Base-by-base conservation (phyloP, 202 grass and related monocot genomes). In the Schoenoplectus triqueter region DNA sequence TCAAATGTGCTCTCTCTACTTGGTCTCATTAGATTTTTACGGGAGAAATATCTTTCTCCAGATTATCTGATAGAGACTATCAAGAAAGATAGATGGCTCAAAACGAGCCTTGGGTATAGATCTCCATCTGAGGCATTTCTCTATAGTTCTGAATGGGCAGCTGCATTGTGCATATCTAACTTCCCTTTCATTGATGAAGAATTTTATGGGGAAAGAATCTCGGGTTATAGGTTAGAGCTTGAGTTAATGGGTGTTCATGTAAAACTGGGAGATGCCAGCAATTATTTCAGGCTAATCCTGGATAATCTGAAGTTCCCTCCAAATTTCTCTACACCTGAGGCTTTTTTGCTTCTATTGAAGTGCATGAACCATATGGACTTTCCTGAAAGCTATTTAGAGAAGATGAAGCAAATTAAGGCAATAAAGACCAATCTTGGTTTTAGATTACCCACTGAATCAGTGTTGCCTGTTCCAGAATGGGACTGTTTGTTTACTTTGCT, bases 391-490 rank as follows among this genome's bases (percentile, higher is more conserved):
- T 87, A 91, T 62, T 21, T 88, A 59, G 82, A 10, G 6, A 91
- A 88, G 73, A 31, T 91, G 15, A 90, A 57, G 61, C 76, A 82
- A 13, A 44, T 83, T 19, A 89, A 90, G 81, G 91, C 86, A 84
- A 17, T 97, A 54, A 97, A 87, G 61, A 97, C 94, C 22, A 91
- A 71, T 75, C 64, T 97, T 84, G 94, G 94, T 66, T 88, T 91
- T 63, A 44, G 73, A 82, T 6, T 57, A 84, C 94, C 94, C 1
- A 73, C 48, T n/a, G 75, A 85, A 74, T 79, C 89, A 7, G 88
- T 92, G 85, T 69, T 93, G 81, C 82, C 84, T 2, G 50, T 66
- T 69, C 64, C 78, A 14, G 85, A 86, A 76, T 93, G 89, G 89
- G 86, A 75, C 9, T 86, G 86, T 55, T 86, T 92, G 44, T 31